Base-by-base conservation (phyloP, 768 basidiomycete species). In the Nidularia pulvinata region DNA sequence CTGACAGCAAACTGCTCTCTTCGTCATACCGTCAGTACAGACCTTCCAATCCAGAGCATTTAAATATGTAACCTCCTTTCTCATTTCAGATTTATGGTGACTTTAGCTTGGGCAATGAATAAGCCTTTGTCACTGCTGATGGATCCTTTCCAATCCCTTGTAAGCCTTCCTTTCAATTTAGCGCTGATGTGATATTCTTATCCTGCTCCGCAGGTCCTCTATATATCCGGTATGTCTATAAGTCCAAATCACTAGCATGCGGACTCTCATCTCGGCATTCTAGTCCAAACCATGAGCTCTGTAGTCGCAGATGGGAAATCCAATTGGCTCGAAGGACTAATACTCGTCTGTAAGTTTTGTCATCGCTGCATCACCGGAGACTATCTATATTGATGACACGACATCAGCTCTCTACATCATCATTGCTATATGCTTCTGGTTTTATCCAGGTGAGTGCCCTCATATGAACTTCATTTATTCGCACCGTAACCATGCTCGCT, bases 281-380 rank as follows among this genome's bases (percentile, higher is more conserved):
- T 53, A 88, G 87, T 92, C 11, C 73, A 92, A 59, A 90, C 91
- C 3, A 91, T 96, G 69, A 91, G 89, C 63, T 92, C 91, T 62
- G 86, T 88, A 19, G 82, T 95, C 5, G 81, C 84, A 48, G 95
- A 97, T 59, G 93, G 93, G 10, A 89, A 85, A 64, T 91, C 88
- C 32, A 96, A 95, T 67, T 97, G 94, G 76, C 76, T 97, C n/a
- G 94, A 96, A 68, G 93, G 92, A 22, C 69, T 85, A 60, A 85
- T 92, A 52, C 77, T 93, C n/a, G 82, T 92, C 53, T 84, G 86
- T 67, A 68, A 54, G 79, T 75, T 25, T 47, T 1, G 19, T 32
- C 48, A 33, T 50, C 5, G 33, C 22, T 10, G 32, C 36, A 14
- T 11, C 22, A n/a, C 34, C 30, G 13, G 50, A 16, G 6, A n/a